Conservation (phyloP, 2,329 filamentous ascomycete genomes). For the Dactylonectria macrodidyma region DNA sequence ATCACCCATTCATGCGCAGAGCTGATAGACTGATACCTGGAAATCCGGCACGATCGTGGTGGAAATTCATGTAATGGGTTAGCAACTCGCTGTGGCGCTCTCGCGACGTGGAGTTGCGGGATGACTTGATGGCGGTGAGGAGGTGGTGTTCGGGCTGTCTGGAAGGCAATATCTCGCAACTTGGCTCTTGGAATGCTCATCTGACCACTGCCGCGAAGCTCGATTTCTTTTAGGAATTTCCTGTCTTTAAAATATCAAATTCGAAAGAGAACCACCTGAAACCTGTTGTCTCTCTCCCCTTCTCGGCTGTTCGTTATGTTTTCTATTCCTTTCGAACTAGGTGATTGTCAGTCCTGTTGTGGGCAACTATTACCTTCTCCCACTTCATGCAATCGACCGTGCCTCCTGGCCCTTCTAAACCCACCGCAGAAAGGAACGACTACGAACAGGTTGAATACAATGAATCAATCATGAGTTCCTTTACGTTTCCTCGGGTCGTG, state of each 20-base stretch:
- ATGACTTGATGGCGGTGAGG: slow-evolving; percentile 2
- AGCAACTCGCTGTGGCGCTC: slow-evolving; percentile 7
- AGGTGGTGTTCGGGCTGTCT: slow-evolving; percentile 4
- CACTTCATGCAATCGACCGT: slow-evolving; percentile 1
- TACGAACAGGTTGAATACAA: too few species aligned
- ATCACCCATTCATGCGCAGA: slow-evolving; percentile 7
- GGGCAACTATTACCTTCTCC: neutral
- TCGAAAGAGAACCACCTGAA: neutral
- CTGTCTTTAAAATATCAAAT: slow-evolving; percentile 1
- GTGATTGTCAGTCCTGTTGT: neutral
- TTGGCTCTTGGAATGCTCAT: neutral
- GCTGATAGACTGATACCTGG: slow-evolving; percentile 12
- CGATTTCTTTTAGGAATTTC: neutral
- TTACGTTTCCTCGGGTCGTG: too few species aligned
- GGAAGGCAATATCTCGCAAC: slow-evolving; percentile 27
- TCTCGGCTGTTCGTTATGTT: neutral
- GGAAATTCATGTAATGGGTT: slow-evolving; percentile 6
- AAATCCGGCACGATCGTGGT: neutral
- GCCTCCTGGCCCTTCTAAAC: neutral
- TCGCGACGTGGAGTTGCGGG: slow-evolving; percentile 5
- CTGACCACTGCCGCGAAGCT: neutral
- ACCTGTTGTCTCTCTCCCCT: neutral
- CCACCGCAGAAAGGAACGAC: neutral
- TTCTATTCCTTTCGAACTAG: neutral
- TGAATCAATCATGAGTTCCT: too few species aligned